Conservation (phyloP, 1,284 basidiomycete genomes). For the Apiotrichum mycotoxinovorans region DNA sequence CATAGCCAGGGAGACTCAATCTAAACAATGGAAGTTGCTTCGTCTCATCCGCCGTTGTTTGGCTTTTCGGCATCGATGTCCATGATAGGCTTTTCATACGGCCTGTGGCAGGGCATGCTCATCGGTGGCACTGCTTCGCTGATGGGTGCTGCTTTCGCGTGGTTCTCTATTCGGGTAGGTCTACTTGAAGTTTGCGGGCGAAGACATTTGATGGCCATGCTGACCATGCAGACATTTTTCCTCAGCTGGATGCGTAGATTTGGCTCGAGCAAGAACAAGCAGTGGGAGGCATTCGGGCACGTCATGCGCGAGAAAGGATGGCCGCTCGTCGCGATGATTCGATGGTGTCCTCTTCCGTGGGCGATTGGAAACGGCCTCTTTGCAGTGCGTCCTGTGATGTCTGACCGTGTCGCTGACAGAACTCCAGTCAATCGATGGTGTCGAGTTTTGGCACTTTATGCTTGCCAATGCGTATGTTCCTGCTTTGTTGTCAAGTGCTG, state of each 20-base stretch:
- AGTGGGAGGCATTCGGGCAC: conserved; percentile 49
- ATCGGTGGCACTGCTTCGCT: conserved; percentile 37
- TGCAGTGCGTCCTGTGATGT: conserved; percentile 32
- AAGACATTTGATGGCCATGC: not conserved
- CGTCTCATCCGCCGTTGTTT: conserved; percentile 49
- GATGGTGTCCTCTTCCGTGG: conserved; percentile 50
- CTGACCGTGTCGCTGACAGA: conserved; percentile 3
- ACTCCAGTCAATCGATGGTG: conserved; percentile 43
- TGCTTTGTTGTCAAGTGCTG: not conserved
- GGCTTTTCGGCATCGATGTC: conserved; percentile 46
- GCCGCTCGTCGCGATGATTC: conserved; percentile 48
- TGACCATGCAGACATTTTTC: conserved; percentile 43
- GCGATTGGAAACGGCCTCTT: conserved; percentile 48
- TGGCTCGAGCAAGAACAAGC: conserved; percentile 35
- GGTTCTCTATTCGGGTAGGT: conserved; percentile 45
- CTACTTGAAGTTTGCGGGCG: too few species aligned
- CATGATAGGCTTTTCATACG: conserved; percentile 48
- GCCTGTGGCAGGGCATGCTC: conserved; percentile 44
- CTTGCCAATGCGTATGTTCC: conserved; percentile 42
- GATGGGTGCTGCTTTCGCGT: conserved; percentile 39
- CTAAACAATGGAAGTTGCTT: conserved; percentile 28
- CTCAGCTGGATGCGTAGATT: conserved; percentile 37
- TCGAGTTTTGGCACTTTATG: conserved; percentile 46
- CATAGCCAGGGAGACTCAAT: not conserved
- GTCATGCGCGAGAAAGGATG: conserved; percentile 48